A percentile compares a stretch with the other conserved stretches of the same genome.
Evolutionary conservation across 345 rosid genomes (phyloP).

Genomic region (Erucastrum elatum): DNA sequence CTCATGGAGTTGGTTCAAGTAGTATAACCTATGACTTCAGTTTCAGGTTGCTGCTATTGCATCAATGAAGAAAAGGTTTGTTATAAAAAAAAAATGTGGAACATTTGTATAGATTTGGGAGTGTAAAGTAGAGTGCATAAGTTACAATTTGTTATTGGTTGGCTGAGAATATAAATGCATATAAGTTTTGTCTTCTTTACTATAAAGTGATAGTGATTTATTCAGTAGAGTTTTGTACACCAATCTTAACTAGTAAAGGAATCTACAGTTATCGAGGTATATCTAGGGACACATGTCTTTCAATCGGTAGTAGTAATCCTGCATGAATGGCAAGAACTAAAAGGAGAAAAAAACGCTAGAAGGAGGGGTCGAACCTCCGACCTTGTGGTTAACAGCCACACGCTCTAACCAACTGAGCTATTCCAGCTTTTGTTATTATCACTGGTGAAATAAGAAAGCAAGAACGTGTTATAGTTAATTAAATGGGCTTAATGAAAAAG

Average conservation of each 20-base stretch:
- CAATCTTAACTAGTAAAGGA: not conserved
- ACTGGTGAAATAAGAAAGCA: too few relatives aligned
- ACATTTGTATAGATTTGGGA: constrained; percentile 34
- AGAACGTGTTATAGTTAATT: too few relatives aligned
- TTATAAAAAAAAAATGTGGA: not conserved
- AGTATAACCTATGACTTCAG: constrained; percentile 80
- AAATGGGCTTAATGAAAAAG: constrained; percentile 12
- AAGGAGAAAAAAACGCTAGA: constrained; percentile 20
- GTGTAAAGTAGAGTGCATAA: constrained; percentile 30
- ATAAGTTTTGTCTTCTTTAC: constrained; percentile 25
- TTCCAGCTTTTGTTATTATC: too few relatives aligned
- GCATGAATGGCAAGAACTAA: not conserved
- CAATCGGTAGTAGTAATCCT: too few relatives aligned
- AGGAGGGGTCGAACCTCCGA: constrained; percentile 80
- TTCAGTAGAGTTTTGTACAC: constrained; percentile 34
- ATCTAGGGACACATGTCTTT: too few relatives aligned
- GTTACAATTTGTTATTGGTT: constrained; percentile 25
- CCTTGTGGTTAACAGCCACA: constrained; percentile 91
- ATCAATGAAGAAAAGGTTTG: constrained; percentile 29
- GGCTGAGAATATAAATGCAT: constrained; percentile 25
- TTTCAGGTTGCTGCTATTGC: constrained; percentile 68
- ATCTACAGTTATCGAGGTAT: too few relatives aligned
- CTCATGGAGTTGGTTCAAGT: constrained; percentile 61
- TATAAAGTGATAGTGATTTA: constrained; percentile 23
- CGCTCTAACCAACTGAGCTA: constrained; percentile 48